Percentiles rank a stretch among this genome's conserved stretches.
Conservation (phyloP, 352 stramenopile species). For the Phytopythium boreale region DNA sequence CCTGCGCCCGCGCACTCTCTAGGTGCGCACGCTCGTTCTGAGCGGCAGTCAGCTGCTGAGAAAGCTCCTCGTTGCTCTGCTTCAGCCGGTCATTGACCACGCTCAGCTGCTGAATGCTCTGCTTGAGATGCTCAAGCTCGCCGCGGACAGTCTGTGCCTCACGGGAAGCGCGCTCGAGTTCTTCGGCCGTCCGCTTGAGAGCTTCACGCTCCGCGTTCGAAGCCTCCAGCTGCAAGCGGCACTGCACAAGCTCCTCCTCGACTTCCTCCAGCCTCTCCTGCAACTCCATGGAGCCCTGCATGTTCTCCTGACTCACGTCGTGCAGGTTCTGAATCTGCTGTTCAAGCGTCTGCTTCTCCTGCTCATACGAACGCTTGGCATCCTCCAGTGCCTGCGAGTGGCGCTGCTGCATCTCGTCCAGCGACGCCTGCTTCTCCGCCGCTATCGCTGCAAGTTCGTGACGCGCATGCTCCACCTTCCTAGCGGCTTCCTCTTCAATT, state of each 20-base stretch:
- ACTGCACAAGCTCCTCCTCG: slow-evolving; percentile 38
- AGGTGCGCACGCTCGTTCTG: slow-evolving; percentile 29
- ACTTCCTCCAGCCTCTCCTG: slow-evolving; percentile 59
- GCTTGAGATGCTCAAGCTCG: slow-evolving; percentile 35
- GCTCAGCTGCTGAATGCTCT: slow-evolving; percentile 34
- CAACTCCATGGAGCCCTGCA: slow-evolving; percentile 49
- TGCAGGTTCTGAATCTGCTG: slow-evolving; percentile 66
- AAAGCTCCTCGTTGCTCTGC: slow-evolving; percentile 26
- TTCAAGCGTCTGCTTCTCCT: slow-evolving; percentile 41
- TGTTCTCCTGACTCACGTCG: slow-evolving; percentile 53
- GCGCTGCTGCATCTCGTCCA: slow-evolving; percentile 27
- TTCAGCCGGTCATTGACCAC: slow-evolving; percentile 35
- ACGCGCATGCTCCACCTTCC: slow-evolving; percentile 24
- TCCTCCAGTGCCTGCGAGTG: slow-evolving; percentile 26
- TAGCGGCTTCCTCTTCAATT: slow-evolving; percentile 20
- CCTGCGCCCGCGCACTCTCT: slow-evolving; percentile 25
- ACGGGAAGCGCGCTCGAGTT: slow-evolving; percentile 21
- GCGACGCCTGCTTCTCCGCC: slow-evolving; percentile 13
- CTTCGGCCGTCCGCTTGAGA: slow-evolving; percentile 23
- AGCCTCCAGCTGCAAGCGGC: slow-evolving; percentile 19
- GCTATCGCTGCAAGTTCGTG: slow-evolving; percentile 21
- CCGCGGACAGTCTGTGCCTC: slow-evolving; percentile 11
- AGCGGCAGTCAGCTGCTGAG: slow-evolving; percentile 19
- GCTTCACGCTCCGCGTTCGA: slow-evolving; percentile 24
- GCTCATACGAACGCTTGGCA: slow-evolving; percentile 1